These are phyloP conservation scores for Cordia subcordata DNA, from an alignment of 257 asterid species.

Conservation along the genomic window DNA sequence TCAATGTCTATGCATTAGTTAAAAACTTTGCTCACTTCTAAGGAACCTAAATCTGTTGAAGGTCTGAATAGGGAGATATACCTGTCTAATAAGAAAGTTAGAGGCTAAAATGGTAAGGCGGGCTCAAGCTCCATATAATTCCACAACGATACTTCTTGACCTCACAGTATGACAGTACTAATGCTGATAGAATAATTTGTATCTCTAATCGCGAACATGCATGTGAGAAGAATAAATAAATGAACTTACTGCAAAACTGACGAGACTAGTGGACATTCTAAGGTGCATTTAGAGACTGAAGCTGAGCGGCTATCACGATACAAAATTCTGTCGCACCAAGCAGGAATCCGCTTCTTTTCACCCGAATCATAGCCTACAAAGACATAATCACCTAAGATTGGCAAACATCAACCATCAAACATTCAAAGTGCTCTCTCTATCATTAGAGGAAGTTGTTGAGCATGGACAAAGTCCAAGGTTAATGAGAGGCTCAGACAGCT, in stretches of 20 bases:
- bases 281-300: constrained; percentile 64
- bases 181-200: neutral
- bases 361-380: constrained; percentile 93
- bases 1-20: too few species aligned
- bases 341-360: constrained; percentile 97
- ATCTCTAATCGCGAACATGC: neutral
- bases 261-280: constrained; percentile 89
- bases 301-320: constrained; percentile 82
- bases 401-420: neutral
- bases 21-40: too few species aligned
- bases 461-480: too few species aligned
- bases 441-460: too few species aligned
- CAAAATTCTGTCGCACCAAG: constrained; percentile 98
- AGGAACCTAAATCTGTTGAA: neutral
- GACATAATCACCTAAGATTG: constrained; percentile 3
- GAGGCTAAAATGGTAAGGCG: too few species aligned
- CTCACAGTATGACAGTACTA: neutral
- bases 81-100: too few species aligned
- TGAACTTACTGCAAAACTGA: constrained; percentile 67
- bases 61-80: neutral
- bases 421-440: neutral
- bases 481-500: too few species aligned
- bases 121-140: too few species aligned
- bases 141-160: neutral
- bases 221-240: constrained; percentile 8